A percentile compares a stretch with the other conserved stretches of the same genome.
Evolutionary conservation across 2,329 filamentous ascomycete genomes (phyloP).

Genomic region (Aspergillus sp.): DNA sequence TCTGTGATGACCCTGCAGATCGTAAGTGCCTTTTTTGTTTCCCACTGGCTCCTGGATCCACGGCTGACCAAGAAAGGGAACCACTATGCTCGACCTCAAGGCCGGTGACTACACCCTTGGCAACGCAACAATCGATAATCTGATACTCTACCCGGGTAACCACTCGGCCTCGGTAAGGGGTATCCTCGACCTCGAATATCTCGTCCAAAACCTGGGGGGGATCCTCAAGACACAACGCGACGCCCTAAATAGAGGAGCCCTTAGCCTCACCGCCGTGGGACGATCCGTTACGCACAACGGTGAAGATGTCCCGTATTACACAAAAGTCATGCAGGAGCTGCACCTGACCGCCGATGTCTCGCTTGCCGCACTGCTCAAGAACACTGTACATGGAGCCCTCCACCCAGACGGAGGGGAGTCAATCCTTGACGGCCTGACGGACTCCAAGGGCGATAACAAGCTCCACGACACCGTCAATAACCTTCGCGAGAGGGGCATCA

Average conservation of each 20-base stretch:
- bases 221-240: constrained; percentile 27
- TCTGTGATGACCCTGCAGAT: constrained; percentile 57
- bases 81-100: constrained; percentile 54
- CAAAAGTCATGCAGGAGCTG: constrained; percentile 32
- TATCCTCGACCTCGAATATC: constrained; percentile 46
- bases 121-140: constrained; percentile 49
- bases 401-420: constrained; percentile 14
- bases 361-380: constrained; percentile 27
- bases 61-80: constrained; percentile 37
- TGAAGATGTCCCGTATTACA: constrained; percentile 35
- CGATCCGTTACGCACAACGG: constrained; percentile 31
- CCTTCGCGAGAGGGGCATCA: constrained; percentile 7
- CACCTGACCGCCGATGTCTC: constrained; percentile 30
- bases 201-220: constrained; percentile 28
- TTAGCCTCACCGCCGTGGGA: constrained; percentile 28
- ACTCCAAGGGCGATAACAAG: constrained; percentile 4
- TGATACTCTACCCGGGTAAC: constrained; percentile 55
- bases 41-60: neutral
- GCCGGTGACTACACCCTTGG: constrained; percentile 51
- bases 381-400: constrained; percentile 29
- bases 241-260: constrained; percentile 27
- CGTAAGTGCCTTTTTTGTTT: constrained; percentile 16
- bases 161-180: constrained; percentile 52
- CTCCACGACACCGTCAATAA: constrained; percentile 2
- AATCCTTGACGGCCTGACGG: constrained; percentile 15